phyloP scores from a whole-genome alignment of 768 basidiomycete species.

The Mycena albidolilacea region DNA sequence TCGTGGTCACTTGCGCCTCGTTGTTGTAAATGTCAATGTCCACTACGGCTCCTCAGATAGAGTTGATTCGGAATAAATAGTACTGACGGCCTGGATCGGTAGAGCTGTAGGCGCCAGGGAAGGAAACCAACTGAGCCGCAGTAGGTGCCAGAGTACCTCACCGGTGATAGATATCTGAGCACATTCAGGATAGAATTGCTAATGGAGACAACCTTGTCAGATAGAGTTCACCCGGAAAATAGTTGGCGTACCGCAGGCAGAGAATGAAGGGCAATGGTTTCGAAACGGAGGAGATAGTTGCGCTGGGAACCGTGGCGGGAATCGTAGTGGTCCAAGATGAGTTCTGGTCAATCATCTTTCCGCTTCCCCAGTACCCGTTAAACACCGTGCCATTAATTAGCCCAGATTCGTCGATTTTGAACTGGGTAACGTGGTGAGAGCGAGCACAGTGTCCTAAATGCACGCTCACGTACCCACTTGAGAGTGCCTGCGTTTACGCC shows the following conservation, averaged over 20 bases:
- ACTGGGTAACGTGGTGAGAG: constrained; percentile 45
- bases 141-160: constrained; percentile 58
- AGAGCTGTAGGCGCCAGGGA: constrained; percentile 62
- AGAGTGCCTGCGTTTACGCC: constrained; percentile 54
- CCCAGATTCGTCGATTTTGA: constrained; percentile 64
- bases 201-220: neutral
- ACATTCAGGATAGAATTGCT: constrained; percentile 80
- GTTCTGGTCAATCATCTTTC: constrained; percentile 62
- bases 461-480: constrained; percentile 55
- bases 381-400: constrained; percentile 60
- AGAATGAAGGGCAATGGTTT: constrained; percentile 66
- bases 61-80: constrained; percentile 16
- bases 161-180: constrained; percentile 61
- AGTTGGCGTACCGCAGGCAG: constrained; percentile 62
- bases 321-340: constrained; percentile 63
- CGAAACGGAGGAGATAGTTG: constrained; percentile 64
- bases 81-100: constrained; percentile 60
- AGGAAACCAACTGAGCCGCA: constrained; percentile 60
- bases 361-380: constrained; percentile 58
- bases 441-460: neutral
- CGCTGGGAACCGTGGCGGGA: constrained; percentile 59
- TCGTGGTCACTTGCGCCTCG: constrained; percentile 54
- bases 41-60: constrained; percentile 46
- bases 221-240: constrained; percentile 35
- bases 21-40: constrained; percentile 58